Evolutionary conservation across 768 basidiomycete species (phyloP), one percentile per base, ranked within the genome.

Genomic region (Termitomyces heimii): DNA sequence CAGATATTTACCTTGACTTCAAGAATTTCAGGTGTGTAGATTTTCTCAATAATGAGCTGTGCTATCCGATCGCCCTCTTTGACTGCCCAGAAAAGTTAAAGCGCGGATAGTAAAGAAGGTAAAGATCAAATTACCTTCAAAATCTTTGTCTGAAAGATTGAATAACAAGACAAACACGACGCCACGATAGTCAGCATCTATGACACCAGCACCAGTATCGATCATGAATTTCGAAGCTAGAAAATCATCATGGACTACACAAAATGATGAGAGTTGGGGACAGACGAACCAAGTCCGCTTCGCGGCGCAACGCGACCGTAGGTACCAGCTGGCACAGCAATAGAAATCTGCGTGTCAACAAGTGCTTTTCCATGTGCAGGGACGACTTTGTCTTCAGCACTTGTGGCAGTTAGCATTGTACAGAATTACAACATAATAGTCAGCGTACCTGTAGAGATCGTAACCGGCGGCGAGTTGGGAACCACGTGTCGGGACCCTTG

Each of bases 181-280:
- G 22, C 97, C 97, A n/a, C 97, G 81, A 71, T 99, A 98, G 70
- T 99, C 97, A 7, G 93, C 92, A 61, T 99, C 97, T 51, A 99
- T 83, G 7, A 99, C 97, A 22, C 96, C 97, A 12, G 97, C 97
- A 1, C 97, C 97, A 0, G 96, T 98, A 67, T 95, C 92, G 57
- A 98, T 98, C 85, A 93, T 94, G 70, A 92, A 94, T 68, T 99
- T 99, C 16, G 91, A 90, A 20, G 97, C 97, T 97, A 60, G 18
- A 60, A 35, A 43, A 45, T 20, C 4, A n/a, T 54, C 4, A 29
- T n/a, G 48, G 10, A 40, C 18, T 52, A 28, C 54, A 8, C 50
- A 48, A 37, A 14, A 39, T 26, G 5, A 34, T 22, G 4, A 20
- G 53, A 44, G 31, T 24, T n/a, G 47, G n/a, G n/a, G 32, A 49